Evolutionary conservation across 768 basidiomycete species (phyloP).

Genomic region (Leccinum incarnatum): DNA sequence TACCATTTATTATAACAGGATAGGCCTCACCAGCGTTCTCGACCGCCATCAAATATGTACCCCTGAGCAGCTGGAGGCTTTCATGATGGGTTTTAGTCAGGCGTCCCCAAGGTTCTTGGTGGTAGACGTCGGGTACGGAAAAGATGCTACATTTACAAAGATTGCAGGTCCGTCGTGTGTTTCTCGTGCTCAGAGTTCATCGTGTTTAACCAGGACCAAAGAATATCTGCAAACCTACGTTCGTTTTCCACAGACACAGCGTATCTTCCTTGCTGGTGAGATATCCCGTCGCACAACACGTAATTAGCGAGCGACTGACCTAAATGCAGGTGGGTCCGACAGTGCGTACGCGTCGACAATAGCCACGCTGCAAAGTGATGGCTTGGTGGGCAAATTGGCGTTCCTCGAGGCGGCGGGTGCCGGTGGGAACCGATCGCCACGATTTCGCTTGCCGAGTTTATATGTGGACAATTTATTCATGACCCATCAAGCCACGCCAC

Average conservation of each 20-base stretch:
- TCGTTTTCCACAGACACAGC: slow-evolving; percentile 70
- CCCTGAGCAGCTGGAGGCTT: slow-evolving; percentile 66
- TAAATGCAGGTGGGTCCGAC: slow-evolving; percentile 50
- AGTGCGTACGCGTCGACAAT: slow-evolving; percentile 57
- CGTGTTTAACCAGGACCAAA: slow-evolving; percentile 26
- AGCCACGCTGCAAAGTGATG: slow-evolving; percentile 54
- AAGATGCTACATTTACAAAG: slow-evolving; percentile 62
- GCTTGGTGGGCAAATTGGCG: slow-evolving; percentile 64
- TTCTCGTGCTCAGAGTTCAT: not conserved
- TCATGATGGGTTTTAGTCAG: slow-evolving; percentile 69
- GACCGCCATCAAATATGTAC: slow-evolving; percentile 54
- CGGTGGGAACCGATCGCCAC: slow-evolving; percentile 41
- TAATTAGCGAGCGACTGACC: slow-evolving; percentile 2
- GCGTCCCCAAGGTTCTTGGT: slow-evolving; percentile 67
- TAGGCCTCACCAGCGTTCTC: slow-evolving; percentile 49
- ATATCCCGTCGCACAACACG: not conserved
- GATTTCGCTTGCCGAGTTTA: slow-evolving; percentile 52
- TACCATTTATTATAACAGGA: slow-evolving; percentile 66
- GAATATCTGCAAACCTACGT: slow-evolving; percentile 71
- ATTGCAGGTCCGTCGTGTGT: slow-evolving; percentile 53
- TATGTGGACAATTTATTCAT: slow-evolving; percentile 51
- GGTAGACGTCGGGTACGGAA: slow-evolving; percentile 66
- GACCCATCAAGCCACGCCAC: slow-evolving; percentile 26
- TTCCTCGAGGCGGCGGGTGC: slow-evolving; percentile 51
- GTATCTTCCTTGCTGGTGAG: slow-evolving; percentile 70